Percentiles rank a stretch among this genome's conserved stretches.
phyloP scores from a whole-genome alignment of 176 grass and related monocot genomes.

The Aegilops bicornis region DNA sequence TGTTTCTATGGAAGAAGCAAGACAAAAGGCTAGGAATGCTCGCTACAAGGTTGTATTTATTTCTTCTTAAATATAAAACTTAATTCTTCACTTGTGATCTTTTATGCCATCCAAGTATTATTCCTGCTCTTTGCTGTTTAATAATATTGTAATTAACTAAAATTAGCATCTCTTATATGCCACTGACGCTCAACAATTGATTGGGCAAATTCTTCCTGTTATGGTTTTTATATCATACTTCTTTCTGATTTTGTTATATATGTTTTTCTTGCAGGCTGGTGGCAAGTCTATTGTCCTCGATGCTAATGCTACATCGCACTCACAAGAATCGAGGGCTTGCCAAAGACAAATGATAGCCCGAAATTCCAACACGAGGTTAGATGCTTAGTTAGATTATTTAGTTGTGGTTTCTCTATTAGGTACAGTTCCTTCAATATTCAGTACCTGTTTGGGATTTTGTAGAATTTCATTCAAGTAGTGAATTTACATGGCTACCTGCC shows the following conservation, averaged over 20 bases:
- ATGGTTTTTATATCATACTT: background rate
- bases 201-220: background rate
- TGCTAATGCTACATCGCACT: slow-evolving; percentile 74
- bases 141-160: background rate
- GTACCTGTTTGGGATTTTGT: background rate
- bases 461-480: background rate
- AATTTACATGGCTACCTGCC: background rate
- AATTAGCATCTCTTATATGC: background rate
- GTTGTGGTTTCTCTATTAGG: background rate
- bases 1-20: no score
- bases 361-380: slow-evolving; percentile 86
- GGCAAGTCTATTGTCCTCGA: slow-evolving; percentile 76
- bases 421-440: background rate
- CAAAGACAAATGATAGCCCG: slow-evolving; percentile 76
- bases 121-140: background rate
- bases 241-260: background rate
- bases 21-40: no score
- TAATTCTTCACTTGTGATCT: background rate
- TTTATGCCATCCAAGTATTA: background rate
- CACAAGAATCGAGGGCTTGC: slow-evolving; percentile 57
- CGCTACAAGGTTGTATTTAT: no score
- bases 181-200: background rate
- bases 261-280: slow-evolving; percentile 40
- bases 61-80: background rate
- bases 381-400: slow-evolving; percentile 15